Conservation (phyloP, 2,329 filamentous ascomycete genomes). For the Xylariaceae sp. region DNA sequence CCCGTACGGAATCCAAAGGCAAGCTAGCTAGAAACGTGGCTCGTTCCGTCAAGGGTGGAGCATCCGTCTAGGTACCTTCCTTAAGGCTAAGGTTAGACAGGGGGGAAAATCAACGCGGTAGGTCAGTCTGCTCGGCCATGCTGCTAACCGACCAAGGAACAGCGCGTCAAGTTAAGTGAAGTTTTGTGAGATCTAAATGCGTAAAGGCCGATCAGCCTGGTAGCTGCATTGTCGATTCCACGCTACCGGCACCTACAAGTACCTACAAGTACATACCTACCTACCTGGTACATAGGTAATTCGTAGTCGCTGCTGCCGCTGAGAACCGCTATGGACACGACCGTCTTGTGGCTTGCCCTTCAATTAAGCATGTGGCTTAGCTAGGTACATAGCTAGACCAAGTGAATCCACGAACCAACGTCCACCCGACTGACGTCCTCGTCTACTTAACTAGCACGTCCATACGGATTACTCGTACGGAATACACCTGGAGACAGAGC, state of each 20-base stretch:
- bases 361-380: conserved; percentile 12
- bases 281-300: too few relatives aligned
- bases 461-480: conserved; percentile 2
- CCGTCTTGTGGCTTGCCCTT: too few relatives aligned
- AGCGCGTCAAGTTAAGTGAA: background rate
- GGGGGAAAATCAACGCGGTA: background rate
- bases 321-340: too few relatives aligned
- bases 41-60: conserved; percentile 21
- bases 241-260: too few relatives aligned
- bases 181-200: background rate
- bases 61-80: background rate
- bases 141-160: background rate
- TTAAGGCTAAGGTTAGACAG: background rate
- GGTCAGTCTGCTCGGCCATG: background rate
- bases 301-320: too few relatives aligned
- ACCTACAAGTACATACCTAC: too few relatives aligned
- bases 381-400: background rate
- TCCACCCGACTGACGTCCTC: too few relatives aligned
- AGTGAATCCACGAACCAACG: background rate
- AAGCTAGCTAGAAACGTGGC: conserved; percentile 18
- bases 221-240: too few relatives aligned
- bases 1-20: too few relatives aligned
- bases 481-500: background rate
- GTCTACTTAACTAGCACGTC: conserved; percentile 1
- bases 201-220: background rate